Evolutionary conservation across 2,329 filamentous ascomycete species (phyloP).

Genomic region (Fusarium nisikadoi): DNA sequence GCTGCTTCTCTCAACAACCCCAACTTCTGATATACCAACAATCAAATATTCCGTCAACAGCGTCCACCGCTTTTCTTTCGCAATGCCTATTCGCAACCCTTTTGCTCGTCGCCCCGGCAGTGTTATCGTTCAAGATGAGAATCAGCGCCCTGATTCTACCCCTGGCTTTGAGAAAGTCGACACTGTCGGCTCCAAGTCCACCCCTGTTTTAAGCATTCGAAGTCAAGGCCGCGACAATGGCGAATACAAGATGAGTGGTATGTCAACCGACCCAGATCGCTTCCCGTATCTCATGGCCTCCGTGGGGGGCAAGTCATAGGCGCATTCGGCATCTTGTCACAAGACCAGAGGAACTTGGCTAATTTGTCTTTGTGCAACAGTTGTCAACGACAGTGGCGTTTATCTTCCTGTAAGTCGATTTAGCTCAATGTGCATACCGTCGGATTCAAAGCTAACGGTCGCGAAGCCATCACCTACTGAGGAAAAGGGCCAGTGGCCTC

Average conservation of each 20-base stretch:
- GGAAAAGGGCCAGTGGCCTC: constrained; percentile 82
- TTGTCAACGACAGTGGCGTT: constrained; percentile 94
- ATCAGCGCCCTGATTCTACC: constrained; percentile 56
- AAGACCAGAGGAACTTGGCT: constrained; percentile 39
- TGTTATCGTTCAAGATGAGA: constrained; percentile 62
- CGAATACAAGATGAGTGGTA: constrained; percentile 86
- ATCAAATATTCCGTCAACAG: constrained; percentile 10
- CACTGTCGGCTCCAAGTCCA: constrained; percentile 70
- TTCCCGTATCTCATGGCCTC: constrained; percentile 16
- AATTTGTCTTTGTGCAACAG: constrained; percentile 59
- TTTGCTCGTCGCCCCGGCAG: constrained; percentile 70
- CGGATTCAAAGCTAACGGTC: constrained; percentile 16
- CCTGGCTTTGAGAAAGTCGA: constrained; percentile 70
- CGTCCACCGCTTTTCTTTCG: constrained; percentile 35
- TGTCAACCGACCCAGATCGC: constrained; percentile 45
- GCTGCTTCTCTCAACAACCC: constrained; percentile 1
- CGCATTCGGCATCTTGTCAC: constrained; percentile 36
- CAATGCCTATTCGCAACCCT: constrained; percentile 79
- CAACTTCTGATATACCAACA: constrained; percentile 17
- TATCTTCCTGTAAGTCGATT: constrained; percentile 81
- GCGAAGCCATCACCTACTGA: constrained; percentile 85
- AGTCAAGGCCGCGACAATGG: constrained; percentile 71
- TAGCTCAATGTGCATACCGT: background rate
- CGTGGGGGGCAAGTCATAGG: constrained; percentile 17
- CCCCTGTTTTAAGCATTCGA: constrained; percentile 70